Percentiles rank a stretch among this genome's conserved stretches.
Evolutionary conservation across 2,329 filamentous ascomycete species (phyloP).

Genomic region (Clonostachys rhizophaga): DNA sequence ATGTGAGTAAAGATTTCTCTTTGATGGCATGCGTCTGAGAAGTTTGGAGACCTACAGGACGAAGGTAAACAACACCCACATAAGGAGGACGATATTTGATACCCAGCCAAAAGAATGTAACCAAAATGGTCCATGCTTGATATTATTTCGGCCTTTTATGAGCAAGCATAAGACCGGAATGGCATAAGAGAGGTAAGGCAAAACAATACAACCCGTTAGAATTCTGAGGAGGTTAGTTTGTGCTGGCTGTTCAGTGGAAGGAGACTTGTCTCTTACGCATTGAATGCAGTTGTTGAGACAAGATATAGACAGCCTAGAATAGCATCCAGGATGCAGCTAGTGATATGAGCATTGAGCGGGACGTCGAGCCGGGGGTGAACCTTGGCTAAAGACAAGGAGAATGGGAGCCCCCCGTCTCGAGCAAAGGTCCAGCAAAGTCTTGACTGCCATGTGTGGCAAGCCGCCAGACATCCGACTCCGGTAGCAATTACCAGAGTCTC

Average conservation of each 20-base stretch:
- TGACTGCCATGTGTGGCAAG: conserved; percentile 24
- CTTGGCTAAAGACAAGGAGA: conserved; percentile 19
- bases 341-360: conserved; percentile 29
- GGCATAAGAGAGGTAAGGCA: too few relatives aligned
- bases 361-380: conserved; percentile 24
- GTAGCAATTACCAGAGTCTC: neutral
- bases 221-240: neutral
- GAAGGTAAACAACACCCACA: too few relatives aligned
- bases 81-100: too few relatives aligned
- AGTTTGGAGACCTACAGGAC: too few relatives aligned
- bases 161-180: too few relatives aligned
- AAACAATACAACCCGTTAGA: too few relatives aligned
- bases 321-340: conserved; percentile 24
- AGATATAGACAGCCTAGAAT: conserved; percentile 35
- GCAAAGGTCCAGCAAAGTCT: conserved; percentile 35
- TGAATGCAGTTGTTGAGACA: conserved; percentile 35
- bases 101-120: too few relatives aligned
- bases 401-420: conserved; percentile 33
- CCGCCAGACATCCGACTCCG: conserved; percentile 29
- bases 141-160: too few relatives aligned
- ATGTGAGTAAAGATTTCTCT: too few relatives aligned
- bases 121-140: too few relatives aligned
- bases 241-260: too few relatives aligned
- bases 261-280: conserved; percentile 5
- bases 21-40: too few relatives aligned